A percentile compares a stretch with the other conserved stretches of the same genome.
phyloP scores from a whole-genome alignment of 345 rosid genomes.

The Dimocarpus longan region DNA sequence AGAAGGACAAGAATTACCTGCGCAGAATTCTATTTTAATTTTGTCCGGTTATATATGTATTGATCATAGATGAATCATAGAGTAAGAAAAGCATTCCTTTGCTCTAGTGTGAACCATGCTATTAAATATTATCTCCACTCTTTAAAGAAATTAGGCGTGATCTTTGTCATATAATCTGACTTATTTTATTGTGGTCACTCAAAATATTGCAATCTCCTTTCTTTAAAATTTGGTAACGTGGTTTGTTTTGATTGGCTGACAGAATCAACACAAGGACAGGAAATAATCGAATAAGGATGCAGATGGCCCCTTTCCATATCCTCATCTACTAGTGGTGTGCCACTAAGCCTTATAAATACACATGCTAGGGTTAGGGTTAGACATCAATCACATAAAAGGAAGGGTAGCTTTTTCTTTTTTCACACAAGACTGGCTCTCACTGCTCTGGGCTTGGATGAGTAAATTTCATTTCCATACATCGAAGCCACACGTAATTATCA shows the following conservation, averaged over 20 bases:
- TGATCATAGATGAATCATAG: no score
- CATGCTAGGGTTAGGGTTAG: constrained; percentile 67
- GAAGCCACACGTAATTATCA: background rate
- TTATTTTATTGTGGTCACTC: background rate
- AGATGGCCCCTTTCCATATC: constrained; percentile 15
- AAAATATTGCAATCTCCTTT: no score
- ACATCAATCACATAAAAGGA: constrained; percentile 30
- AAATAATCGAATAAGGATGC: constrained; percentile 38
- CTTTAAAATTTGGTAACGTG: constrained; percentile 21
- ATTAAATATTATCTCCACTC: no score
- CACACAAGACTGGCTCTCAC: constrained; percentile 12
- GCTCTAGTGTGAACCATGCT: background rate
- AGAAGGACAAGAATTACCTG: constrained; percentile 25
- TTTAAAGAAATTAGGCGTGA: no score
- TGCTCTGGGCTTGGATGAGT: constrained; percentile 26
- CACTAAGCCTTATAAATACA: constrained; percentile 33
- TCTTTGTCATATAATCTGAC: background rate
- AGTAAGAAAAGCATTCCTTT: background rate
- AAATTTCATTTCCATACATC: background rate
- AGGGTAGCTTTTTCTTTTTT: constrained; percentile 6
- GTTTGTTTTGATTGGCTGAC: constrained; percentile 33
- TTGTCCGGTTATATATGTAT: background rate
- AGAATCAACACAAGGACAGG: constrained; percentile 33
- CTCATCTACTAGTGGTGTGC: constrained; percentile 10
- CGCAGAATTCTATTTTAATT: constrained; percentile 7